Evolutionary conservation across 306 rosid species (phyloP).

Genomic region (Myrica gale): DNA sequence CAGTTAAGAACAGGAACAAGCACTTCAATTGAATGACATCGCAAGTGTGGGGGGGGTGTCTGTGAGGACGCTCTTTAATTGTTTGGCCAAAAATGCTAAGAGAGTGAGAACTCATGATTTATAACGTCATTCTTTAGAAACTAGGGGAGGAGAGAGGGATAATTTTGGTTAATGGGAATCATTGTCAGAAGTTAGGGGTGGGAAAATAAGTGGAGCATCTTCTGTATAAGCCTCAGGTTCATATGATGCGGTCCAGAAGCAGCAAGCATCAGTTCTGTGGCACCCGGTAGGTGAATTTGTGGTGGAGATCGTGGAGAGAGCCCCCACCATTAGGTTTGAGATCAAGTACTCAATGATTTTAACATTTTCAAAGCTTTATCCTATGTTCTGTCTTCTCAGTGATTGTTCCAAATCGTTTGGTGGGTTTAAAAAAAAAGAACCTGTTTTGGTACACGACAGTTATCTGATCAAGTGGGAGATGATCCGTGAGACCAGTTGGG

Average conservation of each 20-base stretch:
- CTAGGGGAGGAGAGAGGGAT: too few species aligned
- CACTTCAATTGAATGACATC: too few species aligned
- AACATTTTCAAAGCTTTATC: background rate
- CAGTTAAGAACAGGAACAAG: too few species aligned
- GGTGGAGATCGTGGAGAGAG: background rate
- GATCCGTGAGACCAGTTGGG: too few species aligned
- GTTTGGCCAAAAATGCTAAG: too few species aligned
- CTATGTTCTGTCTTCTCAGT: background rate
- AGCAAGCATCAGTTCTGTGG: background rate
- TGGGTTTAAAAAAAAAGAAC: too few species aligned
- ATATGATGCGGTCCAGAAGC: background rate
- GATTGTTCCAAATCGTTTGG: background rate
- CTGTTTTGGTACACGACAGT: too few species aligned
- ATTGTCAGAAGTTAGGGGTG: background rate
- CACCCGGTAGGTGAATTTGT: background rate
- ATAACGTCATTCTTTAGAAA: too few species aligned
- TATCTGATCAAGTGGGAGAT: too few species aligned
- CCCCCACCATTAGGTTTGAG: background rate
- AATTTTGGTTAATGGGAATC: background rate
- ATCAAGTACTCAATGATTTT: background rate
- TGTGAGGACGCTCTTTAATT: too few species aligned
- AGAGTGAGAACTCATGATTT: too few species aligned
- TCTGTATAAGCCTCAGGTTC: conserved; percentile 5
- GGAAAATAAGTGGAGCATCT: background rate
- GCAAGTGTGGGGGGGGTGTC: too few species aligned